A percentile compares a stretch with the other conserved stretches of the same genome.
These are phyloP conservation scores for Mucor velutinosus DNA, from an alignment of 371 early-diverging fungal genomes.

Conservation along the genomic window DNA sequence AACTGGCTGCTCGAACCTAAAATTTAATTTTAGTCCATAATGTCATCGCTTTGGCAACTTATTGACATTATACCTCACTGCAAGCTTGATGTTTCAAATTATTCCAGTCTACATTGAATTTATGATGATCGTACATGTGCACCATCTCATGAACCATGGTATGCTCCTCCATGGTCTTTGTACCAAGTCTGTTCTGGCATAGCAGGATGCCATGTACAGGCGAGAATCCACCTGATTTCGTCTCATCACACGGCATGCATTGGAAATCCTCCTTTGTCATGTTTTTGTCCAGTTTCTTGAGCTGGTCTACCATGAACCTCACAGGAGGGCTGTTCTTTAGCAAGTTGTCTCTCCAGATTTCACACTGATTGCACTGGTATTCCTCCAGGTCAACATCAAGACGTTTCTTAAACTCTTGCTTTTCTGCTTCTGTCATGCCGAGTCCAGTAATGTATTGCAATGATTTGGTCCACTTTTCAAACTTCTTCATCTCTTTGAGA, in stretches of 20 bases:
- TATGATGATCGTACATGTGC: conserved; percentile 92
- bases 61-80: conserved; percentile 62
- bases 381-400: conserved; percentile 54
- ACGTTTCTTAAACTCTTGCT: conserved; percentile 28
- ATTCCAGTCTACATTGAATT: conserved; percentile 81
- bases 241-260: conserved; percentile 82
- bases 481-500: conserved; percentile 45
- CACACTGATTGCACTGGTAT: conserved; percentile 66
- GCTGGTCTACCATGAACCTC: conserved; percentile 79
- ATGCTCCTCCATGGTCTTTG: conserved; percentile 79
- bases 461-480: conserved; percentile 62
- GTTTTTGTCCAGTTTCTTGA: conserved; percentile 70
- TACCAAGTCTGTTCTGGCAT: conserved; percentile 80
- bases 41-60: neutral
- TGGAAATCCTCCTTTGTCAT: conserved; percentile 63
- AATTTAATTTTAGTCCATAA: neutral
- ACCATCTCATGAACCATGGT: conserved; percentile 96
- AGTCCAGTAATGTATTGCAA: conserved; percentile 64
- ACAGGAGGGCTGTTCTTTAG: conserved; percentile 81
- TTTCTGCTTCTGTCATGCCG: conserved; percentile 57
- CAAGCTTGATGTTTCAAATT: conserved; percentile 92
- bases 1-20: conserved; percentile 86
- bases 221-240: conserved; percentile 81
- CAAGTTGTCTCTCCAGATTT: conserved; percentile 71
- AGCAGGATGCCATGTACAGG: conserved; percentile 80